phyloP scores from a whole-genome alignment of 2,329 filamentous ascomycete genomes.

The Penicillium sp. region DNA sequence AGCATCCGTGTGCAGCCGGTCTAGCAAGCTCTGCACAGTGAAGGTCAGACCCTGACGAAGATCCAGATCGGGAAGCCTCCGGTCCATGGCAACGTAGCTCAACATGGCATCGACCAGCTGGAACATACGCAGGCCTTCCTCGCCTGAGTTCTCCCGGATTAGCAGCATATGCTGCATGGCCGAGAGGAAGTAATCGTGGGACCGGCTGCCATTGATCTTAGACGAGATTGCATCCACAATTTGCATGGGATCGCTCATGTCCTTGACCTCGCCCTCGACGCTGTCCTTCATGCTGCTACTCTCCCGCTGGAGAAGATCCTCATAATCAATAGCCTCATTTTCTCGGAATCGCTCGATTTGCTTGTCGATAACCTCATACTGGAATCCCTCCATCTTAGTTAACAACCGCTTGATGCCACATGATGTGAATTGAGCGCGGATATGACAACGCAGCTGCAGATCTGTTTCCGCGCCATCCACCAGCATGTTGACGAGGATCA shows the following conservation, averaged over 20 bases:
- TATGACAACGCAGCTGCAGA: constrained; percentile 85
- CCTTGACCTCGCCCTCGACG: constrained; percentile 79
- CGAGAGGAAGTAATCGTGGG: constrained; percentile 93
- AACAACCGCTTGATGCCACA: constrained; percentile 93
- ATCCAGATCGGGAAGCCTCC: constrained; percentile 91
- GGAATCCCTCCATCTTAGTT: constrained; percentile 95
- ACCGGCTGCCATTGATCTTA: constrained; percentile 75
- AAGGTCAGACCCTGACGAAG: constrained; percentile 97
- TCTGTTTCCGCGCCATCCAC: constrained; percentile 87
- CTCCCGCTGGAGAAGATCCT: constrained; percentile 90
- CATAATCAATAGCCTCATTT: constrained; percentile 97
- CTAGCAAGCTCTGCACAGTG: constrained; percentile 89
- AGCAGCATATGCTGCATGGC: constrained; percentile 92
- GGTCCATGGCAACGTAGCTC: constrained; percentile 97
- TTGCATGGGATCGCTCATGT: constrained; percentile 86
- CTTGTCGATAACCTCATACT: constrained; percentile 98
- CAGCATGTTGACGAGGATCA: constrained; percentile 95
- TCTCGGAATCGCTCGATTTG: constrained; percentile 90
- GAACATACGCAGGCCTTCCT: constrained; percentile 91
- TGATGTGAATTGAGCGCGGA: constrained; percentile 90
- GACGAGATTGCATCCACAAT: constrained; percentile 91
- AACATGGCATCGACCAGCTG: constrained; percentile 98
- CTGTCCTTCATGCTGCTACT: constrained; percentile 86
- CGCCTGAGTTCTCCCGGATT: constrained; percentile 84
- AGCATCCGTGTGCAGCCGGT: constrained; percentile 93